phyloP scores from a whole-genome alignment of 768 basidiomycete species.

The Agrocybe chaxingu region DNA sequence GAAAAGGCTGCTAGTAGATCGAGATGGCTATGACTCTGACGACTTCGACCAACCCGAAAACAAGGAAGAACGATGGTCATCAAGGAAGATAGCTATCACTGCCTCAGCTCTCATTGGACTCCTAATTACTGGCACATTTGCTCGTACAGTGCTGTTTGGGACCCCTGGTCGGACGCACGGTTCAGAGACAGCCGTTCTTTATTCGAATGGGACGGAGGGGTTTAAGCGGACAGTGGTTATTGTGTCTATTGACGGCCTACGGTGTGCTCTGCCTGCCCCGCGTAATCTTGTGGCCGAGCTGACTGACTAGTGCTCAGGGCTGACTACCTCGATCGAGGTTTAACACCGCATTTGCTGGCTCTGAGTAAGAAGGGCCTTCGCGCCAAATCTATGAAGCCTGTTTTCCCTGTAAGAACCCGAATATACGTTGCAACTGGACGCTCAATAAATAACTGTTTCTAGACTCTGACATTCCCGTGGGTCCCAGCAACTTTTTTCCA shows the following conservation, averaged over 20 bases:
- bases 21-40: slow-evolving; percentile 19
- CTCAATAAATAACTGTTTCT: slow-evolving; percentile 3
- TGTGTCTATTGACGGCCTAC: slow-evolving; percentile 84
- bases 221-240: slow-evolving; percentile 80
- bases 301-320: slow-evolving; percentile 44
- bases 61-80: slow-evolving; percentile 28
- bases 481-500: slow-evolving; percentile 23
- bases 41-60: slow-evolving; percentile 20
- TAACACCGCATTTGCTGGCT: slow-evolving; percentile 80
- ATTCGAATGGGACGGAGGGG: slow-evolving; percentile 80
- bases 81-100: slow-evolving; percentile 32
- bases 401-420: slow-evolving; percentile 64
- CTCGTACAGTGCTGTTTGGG: slow-evolving; percentile 32
- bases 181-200: slow-evolving; percentile 30
- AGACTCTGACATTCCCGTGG: slow-evolving; percentile 91
- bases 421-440: neutral
- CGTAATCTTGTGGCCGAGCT: neutral
- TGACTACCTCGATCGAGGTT: slow-evolving; percentile 80
- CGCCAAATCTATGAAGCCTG: slow-evolving; percentile 83
- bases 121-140: slow-evolving; percentile 39
- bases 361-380: slow-evolving; percentile 82
- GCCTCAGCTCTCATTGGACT: slow-evolving; percentile 39
- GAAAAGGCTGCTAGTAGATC: slow-evolving; percentile 31
- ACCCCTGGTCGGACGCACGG: slow-evolving; percentile 16
- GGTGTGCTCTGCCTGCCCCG: slow-evolving; percentile 36